Evolutionary conservation across 1,284 basidiomycete genomes (phyloP).

Genomic region (Phellinidium pouzarii): DNA sequence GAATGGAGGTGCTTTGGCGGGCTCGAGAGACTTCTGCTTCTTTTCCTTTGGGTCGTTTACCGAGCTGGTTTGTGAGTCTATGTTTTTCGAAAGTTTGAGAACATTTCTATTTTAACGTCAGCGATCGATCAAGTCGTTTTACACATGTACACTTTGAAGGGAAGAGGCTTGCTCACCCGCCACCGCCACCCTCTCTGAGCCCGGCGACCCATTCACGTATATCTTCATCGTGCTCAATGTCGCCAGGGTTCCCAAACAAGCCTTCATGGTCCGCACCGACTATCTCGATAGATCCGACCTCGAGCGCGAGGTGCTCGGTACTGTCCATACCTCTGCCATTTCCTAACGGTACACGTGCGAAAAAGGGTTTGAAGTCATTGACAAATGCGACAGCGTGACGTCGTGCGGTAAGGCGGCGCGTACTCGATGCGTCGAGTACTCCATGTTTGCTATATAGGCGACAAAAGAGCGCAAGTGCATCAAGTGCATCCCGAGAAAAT

Average conservation of each 20-base stretch:
- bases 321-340: slow-evolving; percentile 5
- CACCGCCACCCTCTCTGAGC: slow-evolving; percentile 8
- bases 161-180: slow-evolving; percentile 6
- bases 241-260: slow-evolving; percentile 10
- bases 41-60: no score
- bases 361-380: slow-evolving; percentile 10
- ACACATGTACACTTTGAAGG: background rate
- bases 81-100: slow-evolving; percentile 8
- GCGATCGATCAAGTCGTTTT: background rate
- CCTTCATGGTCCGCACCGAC: slow-evolving; percentile 12
- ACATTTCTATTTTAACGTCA: slow-evolving; percentile 8
- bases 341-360: slow-evolving; percentile 10
- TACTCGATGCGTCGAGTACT: background rate
- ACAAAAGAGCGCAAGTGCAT: background rate
- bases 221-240: slow-evolving; percentile 12
- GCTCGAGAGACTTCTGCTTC: background rate
- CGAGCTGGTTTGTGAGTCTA: no score
- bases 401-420: slow-evolving; percentile 11
- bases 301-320: slow-evolving; percentile 10
- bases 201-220: slow-evolving; percentile 13
- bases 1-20: background rate
- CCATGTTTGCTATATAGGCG: background rate
- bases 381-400: slow-evolving; percentile 8
- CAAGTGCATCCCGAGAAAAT: background rate
- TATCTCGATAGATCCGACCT: slow-evolving; percentile 8